Evolutionary conservation across 2,329 filamentous ascomycete genomes (phyloP).

Genomic region (Nemania abortiva): DNA sequence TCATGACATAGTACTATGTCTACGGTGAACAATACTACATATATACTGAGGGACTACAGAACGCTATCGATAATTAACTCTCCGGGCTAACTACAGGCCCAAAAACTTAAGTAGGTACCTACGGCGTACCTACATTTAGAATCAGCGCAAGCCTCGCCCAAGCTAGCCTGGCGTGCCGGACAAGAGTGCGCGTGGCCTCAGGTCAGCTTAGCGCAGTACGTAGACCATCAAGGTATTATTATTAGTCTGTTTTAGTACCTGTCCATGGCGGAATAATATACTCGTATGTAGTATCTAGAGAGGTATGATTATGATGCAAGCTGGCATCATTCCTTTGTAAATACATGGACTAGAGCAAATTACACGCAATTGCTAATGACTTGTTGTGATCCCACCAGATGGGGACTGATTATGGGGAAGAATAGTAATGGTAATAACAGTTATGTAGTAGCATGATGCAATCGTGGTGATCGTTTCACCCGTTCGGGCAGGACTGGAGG

Average conservation of each 20-base stretch:
- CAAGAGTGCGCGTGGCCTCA: conserved; percentile 14
- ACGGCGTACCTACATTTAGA: not conserved
- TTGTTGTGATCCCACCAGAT: conserved; percentile 23
- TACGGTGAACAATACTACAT: not conserved
- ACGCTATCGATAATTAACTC: conserved; percentile 17
- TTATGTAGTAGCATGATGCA: conserved; percentile 48
- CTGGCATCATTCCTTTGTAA: conserved; percentile 44
- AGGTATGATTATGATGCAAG: conserved; percentile 38
- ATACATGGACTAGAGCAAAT: conserved; percentile 24
- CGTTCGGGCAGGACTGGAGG: conserved; percentile 48
- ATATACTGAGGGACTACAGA: conserved; percentile 16
- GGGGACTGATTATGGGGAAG: conserved; percentile 4
- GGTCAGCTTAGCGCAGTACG: not conserved
- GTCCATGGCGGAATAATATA: not conserved
- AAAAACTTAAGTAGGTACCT: not conserved
- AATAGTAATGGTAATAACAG: conserved; percentile 31
- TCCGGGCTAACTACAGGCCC: not conserved
- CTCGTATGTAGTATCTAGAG: not conserved
- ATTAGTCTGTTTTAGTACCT: conserved; percentile 1
- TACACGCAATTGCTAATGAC: conserved; percentile 29
- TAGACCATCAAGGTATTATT: conserved; percentile 1
- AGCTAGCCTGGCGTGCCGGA: conserved; percentile 6
- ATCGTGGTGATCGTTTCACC: conserved; percentile 46
- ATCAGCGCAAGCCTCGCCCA: not conserved
- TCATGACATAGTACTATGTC: conserved; percentile 13